Percentiles rank a stretch among this genome's conserved stretches.
Conservation (phyloP, 2,329 filamentous ascomycete species). For the Zymoseptoria crescenta region DNA sequence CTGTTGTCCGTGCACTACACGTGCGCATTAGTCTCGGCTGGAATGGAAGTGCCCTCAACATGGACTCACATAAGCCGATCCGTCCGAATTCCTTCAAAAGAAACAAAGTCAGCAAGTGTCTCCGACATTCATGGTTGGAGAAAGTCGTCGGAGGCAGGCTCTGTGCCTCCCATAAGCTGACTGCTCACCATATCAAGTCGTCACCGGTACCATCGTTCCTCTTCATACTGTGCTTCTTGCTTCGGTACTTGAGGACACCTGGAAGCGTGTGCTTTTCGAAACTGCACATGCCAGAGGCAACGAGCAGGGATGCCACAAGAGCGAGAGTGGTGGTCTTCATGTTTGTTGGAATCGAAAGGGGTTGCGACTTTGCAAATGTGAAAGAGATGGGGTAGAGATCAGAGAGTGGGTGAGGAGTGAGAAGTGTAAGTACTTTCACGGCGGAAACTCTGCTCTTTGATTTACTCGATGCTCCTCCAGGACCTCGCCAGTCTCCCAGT, state of each 20-base stretch:
- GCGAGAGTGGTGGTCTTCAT: not conserved
- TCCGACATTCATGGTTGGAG: too few species aligned
- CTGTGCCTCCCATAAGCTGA: too few species aligned
- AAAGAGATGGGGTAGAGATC: not conserved
- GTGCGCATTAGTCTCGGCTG: not conserved
- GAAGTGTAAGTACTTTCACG: not conserved
- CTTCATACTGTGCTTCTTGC: not conserved
- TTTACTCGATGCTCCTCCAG: not conserved
- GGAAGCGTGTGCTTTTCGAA: not conserved
- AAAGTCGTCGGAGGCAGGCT: too few species aligned
- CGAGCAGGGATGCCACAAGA: not conserved
- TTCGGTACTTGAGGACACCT: not conserved
- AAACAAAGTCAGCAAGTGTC: not conserved
- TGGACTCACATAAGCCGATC: not conserved
- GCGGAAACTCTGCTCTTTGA: not conserved
- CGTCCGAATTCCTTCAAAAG: not conserved
- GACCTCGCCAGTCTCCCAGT: too few species aligned
- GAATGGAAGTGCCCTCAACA: not conserved
- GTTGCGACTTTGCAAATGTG: not conserved
- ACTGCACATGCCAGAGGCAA: not conserved
- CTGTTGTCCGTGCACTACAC: not conserved
- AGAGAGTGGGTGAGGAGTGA: not conserved
- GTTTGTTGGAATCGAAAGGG: not conserved
- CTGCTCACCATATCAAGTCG: too few species aligned
- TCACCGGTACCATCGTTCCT: not conserved